A percentile compares a stretch with the other conserved stretches of the same genome.
Conservation (phyloP, 179 eudicot species). For the Amaranthus tricolor region DNA sequence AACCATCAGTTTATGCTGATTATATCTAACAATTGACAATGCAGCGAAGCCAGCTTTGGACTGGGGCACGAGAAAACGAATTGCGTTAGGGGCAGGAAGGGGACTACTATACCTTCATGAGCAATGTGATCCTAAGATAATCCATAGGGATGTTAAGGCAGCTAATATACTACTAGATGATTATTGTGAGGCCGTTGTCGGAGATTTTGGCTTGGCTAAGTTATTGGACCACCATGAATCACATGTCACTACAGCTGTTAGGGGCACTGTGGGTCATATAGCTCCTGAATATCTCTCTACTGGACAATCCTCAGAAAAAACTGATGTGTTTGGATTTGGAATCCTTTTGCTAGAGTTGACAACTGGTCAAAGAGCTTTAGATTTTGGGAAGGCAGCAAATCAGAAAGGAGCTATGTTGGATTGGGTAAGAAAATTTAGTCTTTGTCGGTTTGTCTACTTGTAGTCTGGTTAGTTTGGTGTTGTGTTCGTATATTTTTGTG, state of each 20-base stretch:
- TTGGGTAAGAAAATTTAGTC: conserved; percentile 45
- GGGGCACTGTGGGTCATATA: conserved; percentile 90
- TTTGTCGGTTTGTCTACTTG: too few relatives aligned
- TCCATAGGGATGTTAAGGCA: conserved; percentile 90
- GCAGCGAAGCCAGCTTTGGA: conserved; percentile 81
- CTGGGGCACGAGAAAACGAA: conserved; percentile 74
- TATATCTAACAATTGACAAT: conserved; percentile 9
- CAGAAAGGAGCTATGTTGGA: conserved; percentile 93
- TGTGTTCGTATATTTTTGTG: too few relatives aligned
- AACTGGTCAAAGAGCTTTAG: conserved; percentile 83
- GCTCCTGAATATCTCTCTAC: conserved; percentile 91
- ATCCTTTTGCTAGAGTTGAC: conserved; percentile 77
- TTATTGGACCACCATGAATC: conserved; percentile 77
- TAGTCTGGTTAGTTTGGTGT: too few relatives aligned
- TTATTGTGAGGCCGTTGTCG: conserved; percentile 73
- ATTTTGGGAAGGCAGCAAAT: conserved; percentile 80
- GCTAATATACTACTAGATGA: conserved; percentile 85
- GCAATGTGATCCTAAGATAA: conserved; percentile 90
- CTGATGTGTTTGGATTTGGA: conserved; percentile 88
- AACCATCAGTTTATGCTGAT: conserved; percentile 2
- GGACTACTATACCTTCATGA: conserved; percentile 84
- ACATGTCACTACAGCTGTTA: conserved; percentile 84
- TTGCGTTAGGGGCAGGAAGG: conserved; percentile 76
- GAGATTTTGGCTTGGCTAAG: conserved; percentile 90
- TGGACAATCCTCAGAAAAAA: conserved; percentile 87